A percentile compares a stretch with the other conserved stretches of the same genome.
Evolutionary conservation across 129 eudicot species (phyloP).

Genomic region (Pulicaria dysenterica): DNA sequence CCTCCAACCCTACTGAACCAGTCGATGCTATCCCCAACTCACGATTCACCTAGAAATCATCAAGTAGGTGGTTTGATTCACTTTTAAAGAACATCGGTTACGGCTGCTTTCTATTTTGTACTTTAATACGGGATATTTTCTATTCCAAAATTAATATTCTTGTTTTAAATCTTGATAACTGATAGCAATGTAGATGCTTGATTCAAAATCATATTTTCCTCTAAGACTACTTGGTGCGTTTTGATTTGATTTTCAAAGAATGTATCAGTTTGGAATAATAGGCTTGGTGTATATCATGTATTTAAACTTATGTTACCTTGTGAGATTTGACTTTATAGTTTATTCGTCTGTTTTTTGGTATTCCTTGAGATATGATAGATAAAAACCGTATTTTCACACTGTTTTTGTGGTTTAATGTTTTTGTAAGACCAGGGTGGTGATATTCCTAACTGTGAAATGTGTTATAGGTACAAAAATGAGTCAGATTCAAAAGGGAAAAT

Average conservation of each 20-base stretch:
- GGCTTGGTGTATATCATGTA: no score
- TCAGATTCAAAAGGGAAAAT: slow-evolving; percentile 49
- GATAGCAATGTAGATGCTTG: slow-evolving; percentile 4
- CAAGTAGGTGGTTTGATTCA: slow-evolving; percentile 7
- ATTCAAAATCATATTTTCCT: slow-evolving; percentile 9
- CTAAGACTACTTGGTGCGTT: background rate
- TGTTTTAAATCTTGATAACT: background rate
- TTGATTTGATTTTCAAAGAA: slow-evolving; percentile 9
- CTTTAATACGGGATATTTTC: background rate
- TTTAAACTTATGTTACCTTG: background rate
- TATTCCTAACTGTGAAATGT: slow-evolving; percentile 15
- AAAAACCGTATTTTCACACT: background rate
- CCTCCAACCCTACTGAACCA: background rate
- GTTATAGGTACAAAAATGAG: slow-evolving; percentile 64
- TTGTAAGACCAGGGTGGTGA: no score
- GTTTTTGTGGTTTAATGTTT: background rate
- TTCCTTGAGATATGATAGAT: no score
- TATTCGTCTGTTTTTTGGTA: background rate
- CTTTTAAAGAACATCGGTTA: background rate
- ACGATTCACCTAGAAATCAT: slow-evolving; percentile 11
- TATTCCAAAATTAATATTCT: background rate
- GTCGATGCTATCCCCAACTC: slow-evolving; percentile 22
- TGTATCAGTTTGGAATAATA: background rate
- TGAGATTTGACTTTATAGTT: background rate
- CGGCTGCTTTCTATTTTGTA: background rate